Percentiles rank a stretch among this genome's conserved stretches.
phyloP scores from a whole-genome alignment of 306 rosid genomes.

The Trichosanthes cucumerina region DNA sequence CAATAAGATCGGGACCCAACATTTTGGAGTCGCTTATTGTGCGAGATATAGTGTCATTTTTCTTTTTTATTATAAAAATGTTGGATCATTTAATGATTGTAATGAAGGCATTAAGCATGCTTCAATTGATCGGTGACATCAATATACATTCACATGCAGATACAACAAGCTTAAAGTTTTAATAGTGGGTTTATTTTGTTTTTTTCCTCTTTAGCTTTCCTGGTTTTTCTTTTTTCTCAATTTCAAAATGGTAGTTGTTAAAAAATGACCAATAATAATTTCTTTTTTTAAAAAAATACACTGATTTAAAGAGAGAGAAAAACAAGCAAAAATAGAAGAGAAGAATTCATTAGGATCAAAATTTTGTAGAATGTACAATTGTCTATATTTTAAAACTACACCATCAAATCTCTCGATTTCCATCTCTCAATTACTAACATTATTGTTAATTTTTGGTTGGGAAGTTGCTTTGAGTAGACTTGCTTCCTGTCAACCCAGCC shows the following conservation, averaged over 20 bases:
- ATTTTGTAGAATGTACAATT: neutral
- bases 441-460: too few species aligned
- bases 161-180: neutral
- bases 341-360: neutral
- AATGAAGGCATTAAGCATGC: conserved; percentile 11
- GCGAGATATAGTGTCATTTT: neutral
- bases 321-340: neutral
- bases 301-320: neutral
- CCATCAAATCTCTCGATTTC: too few species aligned
- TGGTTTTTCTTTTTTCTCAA: neutral
- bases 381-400: too few species aligned
- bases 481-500: too few species aligned
- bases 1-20: neutral
- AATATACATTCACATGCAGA: neutral
- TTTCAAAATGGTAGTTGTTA: neutral
- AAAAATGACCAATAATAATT: neutral
- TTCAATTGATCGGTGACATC: neutral
- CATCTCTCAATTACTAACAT: too few species aligned
- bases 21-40: neutral
- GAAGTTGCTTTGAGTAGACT: too few species aligned
- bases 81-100: neutral
- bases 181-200: neutral
- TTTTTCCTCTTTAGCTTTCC: neutral
- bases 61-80: neutral
- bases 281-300: neutral